These are phyloP conservation scores for Microdochium trichocladiopsis DNA, from an alignment of 2,329 filamentous ascomycete genomes.

Conservation along the genomic window DNA sequence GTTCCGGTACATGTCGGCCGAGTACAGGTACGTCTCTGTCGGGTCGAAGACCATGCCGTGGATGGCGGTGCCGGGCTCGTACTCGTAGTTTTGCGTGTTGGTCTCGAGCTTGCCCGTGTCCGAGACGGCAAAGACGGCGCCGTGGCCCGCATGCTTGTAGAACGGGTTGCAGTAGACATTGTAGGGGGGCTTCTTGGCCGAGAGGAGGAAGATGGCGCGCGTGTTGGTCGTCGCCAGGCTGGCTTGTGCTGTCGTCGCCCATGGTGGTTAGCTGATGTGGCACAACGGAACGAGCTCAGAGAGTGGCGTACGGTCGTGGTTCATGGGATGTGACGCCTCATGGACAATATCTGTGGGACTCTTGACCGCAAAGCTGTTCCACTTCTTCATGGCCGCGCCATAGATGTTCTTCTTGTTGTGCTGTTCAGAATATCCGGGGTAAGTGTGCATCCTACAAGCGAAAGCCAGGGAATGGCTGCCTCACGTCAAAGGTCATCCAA, in stretches of 20 bases:
- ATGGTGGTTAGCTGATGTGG: background rate
- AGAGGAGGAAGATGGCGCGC: slow-evolving; percentile 81
- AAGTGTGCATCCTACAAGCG: background rate
- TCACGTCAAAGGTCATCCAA: slow-evolving; percentile 86
- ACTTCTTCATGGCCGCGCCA: slow-evolving; percentile 89
- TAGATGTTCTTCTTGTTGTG: slow-evolving; percentile 80
- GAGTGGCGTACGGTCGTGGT: slow-evolving; percentile 60
- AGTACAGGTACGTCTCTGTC: slow-evolving; percentile 68
- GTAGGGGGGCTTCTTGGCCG: slow-evolving; percentile 70
- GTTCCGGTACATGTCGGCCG: slow-evolving; percentile 70
- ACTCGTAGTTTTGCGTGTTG: slow-evolving; percentile 68
- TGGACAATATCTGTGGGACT: slow-evolving; percentile 72
- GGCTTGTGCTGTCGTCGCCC: slow-evolving; percentile 49
- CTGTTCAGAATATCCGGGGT: slow-evolving; percentile 30
- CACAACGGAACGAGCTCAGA: slow-evolving; percentile 5
- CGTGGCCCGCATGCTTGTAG: slow-evolving; percentile 76
- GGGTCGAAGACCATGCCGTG: slow-evolving; percentile 80
- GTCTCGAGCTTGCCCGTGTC: slow-evolving; percentile 47
- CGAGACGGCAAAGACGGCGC: slow-evolving; percentile 66
- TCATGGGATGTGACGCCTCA: slow-evolving; percentile 66
- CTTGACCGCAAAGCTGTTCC: slow-evolving; percentile 74
- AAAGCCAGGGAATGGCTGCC: slow-evolving; percentile 18
- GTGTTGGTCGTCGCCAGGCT: slow-evolving; percentile 68
- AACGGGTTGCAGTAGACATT: slow-evolving; percentile 87
- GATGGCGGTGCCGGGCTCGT: slow-evolving; percentile 63